Percentiles rank a stretch among this genome's conserved stretches.
phyloP scores from a whole-genome alignment of 2,329 filamentous ascomycete species.

The Penicillium sp. region DNA sequence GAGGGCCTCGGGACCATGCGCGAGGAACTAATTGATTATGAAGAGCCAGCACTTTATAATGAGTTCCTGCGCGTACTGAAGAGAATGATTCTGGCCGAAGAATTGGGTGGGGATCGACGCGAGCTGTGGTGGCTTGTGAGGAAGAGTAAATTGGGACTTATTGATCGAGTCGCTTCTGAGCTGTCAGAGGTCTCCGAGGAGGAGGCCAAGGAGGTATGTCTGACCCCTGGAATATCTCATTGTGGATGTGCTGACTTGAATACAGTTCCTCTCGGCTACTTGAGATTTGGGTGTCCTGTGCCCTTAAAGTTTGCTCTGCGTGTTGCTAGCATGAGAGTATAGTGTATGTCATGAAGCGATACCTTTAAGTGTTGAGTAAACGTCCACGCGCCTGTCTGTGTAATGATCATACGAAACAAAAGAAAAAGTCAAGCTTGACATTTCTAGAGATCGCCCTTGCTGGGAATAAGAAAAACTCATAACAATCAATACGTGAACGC shows the following conservation, averaged over 20 bases:
- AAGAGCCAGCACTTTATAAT: slow-evolving; percentile 76
- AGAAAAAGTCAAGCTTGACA: neutral
- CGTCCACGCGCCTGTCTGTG: neutral
- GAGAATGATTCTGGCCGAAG: slow-evolving; percentile 63
- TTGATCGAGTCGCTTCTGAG: slow-evolving; percentile 63
- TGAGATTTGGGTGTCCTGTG: neutral
- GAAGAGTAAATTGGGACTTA: slow-evolving; percentile 66
- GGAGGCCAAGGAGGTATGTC: slow-evolving; percentile 61
- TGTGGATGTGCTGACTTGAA: neutral
- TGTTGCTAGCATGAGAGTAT: neutral
- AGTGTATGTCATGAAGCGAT: neutral
- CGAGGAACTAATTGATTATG: slow-evolving; percentile 70
- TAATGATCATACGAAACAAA: neutral
- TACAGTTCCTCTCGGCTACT: slow-evolving; percentile 6
- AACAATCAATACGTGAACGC: slow-evolving; percentile 5
- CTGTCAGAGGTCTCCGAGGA: slow-evolving; percentile 65
- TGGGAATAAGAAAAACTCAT: slow-evolving; percentile 11
- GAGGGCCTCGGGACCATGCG: slow-evolving; percentile 77
- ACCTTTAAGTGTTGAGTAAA: neutral
- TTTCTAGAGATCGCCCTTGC: slow-evolving; percentile 8
- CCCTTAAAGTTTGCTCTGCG: neutral
- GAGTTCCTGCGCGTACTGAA: slow-evolving; percentile 70
- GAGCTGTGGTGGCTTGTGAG: slow-evolving; percentile 81
- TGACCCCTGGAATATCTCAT: neutral
- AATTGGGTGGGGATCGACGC: slow-evolving; percentile 71